Evolutionary conservation across 106 monocot genomes (phyloP).

Genomic region (Apostasia shenzhenica): DNA sequence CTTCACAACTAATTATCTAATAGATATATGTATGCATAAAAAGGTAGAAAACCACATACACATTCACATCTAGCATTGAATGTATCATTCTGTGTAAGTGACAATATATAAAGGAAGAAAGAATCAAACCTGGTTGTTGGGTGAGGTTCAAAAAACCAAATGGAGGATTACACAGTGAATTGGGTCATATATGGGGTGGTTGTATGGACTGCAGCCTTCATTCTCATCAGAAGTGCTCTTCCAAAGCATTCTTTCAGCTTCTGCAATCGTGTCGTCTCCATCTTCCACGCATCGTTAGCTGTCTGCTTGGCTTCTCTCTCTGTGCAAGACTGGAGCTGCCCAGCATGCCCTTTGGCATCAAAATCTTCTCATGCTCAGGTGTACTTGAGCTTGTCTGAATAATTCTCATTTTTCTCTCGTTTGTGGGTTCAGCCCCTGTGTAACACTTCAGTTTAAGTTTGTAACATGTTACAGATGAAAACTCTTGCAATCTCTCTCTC

Average conservation of each 20-base stretch:
- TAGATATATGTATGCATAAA: too few species aligned
- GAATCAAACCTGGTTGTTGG: too few species aligned
- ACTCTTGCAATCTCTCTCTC: conserved; percentile 14
- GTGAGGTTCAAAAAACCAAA: background rate
- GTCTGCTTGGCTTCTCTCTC: conserved; percentile 16
- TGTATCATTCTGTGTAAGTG: too few species aligned
- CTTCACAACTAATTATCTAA: too few species aligned
- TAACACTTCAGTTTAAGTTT: background rate
- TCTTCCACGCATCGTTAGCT: conserved; percentile 18
- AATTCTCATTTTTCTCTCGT: background rate
- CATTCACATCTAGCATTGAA: too few species aligned
- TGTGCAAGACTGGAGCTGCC: conserved; percentile 19
- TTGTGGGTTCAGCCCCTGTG: background rate
- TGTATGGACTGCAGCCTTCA: conserved; percentile 9
- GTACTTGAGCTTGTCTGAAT: background rate
- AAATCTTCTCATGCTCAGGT: conserved; percentile 21
- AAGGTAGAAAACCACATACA: too few species aligned
- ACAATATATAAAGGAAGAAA: too few species aligned
- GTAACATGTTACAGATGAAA: conserved; percentile 16
- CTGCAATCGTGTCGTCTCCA: conserved; percentile 17
- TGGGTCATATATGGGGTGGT: background rate
- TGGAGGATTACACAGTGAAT: conserved; percentile 13
- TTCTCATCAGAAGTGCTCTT: conserved; percentile 5
- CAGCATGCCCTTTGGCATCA: conserved; percentile 22
- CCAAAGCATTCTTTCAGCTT: conserved; percentile 17